Conservation (phyloP, 768 basidiomycete species). For the Pisolithus albus region DNA sequence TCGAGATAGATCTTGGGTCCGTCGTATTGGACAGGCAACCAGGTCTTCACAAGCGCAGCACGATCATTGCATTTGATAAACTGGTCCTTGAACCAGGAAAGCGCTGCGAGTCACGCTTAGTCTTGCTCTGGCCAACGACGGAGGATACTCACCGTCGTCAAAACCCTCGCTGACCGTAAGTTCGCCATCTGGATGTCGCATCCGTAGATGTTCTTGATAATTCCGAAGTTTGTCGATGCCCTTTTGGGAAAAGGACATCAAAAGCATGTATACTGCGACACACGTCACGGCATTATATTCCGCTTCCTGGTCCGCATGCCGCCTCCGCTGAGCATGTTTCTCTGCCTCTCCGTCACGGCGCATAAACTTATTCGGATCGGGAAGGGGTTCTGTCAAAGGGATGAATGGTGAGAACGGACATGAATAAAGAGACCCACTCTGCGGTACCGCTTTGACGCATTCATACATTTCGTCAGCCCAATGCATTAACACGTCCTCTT, state of each 20-base stretch:
- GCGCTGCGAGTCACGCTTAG: conserved; percentile 37
- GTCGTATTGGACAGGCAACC: conserved; percentile 76
- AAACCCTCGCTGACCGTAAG: conserved; percentile 75
- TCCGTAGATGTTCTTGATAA: conserved; percentile 76
- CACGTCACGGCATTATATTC: conserved; percentile 81
- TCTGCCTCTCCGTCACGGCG: conserved; percentile 68
- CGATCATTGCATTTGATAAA: conserved; percentile 95
- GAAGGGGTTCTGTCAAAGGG: conserved; percentile 56
- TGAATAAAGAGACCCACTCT: conserved; percentile 50
- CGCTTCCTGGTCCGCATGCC: conserved; percentile 70
- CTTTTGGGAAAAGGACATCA: conserved; percentile 89
- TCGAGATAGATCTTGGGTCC: conserved; percentile 83
- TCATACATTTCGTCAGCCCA: conserved; percentile 96
- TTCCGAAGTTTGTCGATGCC: conserved; percentile 80
- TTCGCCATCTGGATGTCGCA: conserved; percentile 69
- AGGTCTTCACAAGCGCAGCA: conserved; percentile 80
- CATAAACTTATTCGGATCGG: conserved; percentile 70
- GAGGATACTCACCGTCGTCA: conserved; percentile 53
- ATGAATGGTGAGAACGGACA: background rate
- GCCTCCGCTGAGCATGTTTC: conserved; percentile 59
- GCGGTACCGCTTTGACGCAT: conserved; percentile 75
- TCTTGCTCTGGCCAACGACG: background rate
- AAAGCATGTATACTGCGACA: conserved; percentile 82
- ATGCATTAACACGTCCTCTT: conserved; percentile 87
- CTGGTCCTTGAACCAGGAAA: conserved; percentile 87